These are phyloP conservation scores for Zostera marina DNA, from an alignment of 116 monocot genomes.

Conservation along the genomic window DNA sequence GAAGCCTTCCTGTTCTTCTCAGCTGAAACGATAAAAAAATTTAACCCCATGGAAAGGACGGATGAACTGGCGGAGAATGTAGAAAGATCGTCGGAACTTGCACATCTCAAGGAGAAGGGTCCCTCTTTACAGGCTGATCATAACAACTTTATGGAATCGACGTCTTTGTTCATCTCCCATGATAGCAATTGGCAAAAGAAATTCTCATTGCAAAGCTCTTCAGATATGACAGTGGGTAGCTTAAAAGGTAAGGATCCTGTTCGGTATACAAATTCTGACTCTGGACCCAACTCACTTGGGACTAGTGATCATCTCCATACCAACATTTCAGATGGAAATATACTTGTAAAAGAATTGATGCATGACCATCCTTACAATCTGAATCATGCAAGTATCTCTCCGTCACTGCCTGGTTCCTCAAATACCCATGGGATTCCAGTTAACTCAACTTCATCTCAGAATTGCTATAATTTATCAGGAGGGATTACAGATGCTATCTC, in stretches of 20 bases:
- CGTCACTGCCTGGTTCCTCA: slow-evolving; percentile 15
- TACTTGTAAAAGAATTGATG: slow-evolving; percentile 54
- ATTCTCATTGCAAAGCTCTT: slow-evolving; percentile 18
- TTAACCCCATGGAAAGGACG: slow-evolving; percentile 39
- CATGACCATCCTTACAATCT: slow-evolving; percentile 37
- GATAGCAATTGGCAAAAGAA: slow-evolving; percentile 32
- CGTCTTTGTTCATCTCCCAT: slow-evolving; percentile 7
- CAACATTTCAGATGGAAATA: slow-evolving; percentile 6
- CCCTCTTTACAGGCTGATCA: slow-evolving; percentile 13
- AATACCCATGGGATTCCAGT: slow-evolving; percentile 17
- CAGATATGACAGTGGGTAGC: slow-evolving; percentile 21
- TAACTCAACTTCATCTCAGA: slow-evolving; percentile 30
- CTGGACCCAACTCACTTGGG: slow-evolving; percentile 5
- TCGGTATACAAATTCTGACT: slow-evolving; percentile 4
- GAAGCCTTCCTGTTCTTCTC: neutral
- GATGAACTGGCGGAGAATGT: slow-evolving; percentile 37
- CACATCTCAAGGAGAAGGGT: slow-evolving; percentile 32
- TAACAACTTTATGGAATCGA: slow-evolving; percentile 17
- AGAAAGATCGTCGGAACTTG: slow-evolving; percentile 26
- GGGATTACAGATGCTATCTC: slow-evolving; percentile 10
- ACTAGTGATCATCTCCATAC: neutral
- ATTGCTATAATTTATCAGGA: slow-evolving; percentile 27
- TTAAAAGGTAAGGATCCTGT: slow-evolving; percentile 22
- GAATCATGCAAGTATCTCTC: slow-evolving; percentile 7
- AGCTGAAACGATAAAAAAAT: neutral